A percentile compares a stretch with the other conserved stretches of the same genome.
Evolutionary conservation across 75 land plant species (phyloP).

Genomic region (Adiantum capillusveneris): DNA sequence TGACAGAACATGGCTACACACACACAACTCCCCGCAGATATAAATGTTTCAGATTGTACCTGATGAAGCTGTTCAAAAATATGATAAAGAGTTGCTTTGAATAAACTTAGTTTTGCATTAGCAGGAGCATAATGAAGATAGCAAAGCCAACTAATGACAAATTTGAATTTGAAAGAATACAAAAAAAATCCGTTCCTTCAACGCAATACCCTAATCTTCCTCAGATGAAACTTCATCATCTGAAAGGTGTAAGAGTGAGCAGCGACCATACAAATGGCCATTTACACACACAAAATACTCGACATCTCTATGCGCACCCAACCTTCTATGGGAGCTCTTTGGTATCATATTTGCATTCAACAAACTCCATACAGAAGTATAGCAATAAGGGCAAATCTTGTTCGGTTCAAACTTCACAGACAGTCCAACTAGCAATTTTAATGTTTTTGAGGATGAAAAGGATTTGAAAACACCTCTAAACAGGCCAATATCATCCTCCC

Average conservation of each 20-base stretch:
- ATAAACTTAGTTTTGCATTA: no score
- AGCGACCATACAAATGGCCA: slow-evolving; percentile 82
- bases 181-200: no score
- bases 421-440: slow-evolving; percentile 56
- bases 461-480: slow-evolving; percentile 80
- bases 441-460: slow-evolving; percentile 51
- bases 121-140: no score
- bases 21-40: no score
- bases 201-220: no score
- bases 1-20: no score
- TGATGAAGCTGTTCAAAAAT: no score
- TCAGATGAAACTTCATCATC: no score
- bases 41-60: no score
- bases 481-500: slow-evolving; percentile 80
- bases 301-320: slow-evolving; percentile 68
- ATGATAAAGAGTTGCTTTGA: no score
- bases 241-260: slow-evolving; percentile 74
- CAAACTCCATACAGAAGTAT: slow-evolving; percentile 79
- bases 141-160: no score
- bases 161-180: no score
- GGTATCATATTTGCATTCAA: slow-evolving; percentile 76
- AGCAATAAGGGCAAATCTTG: slow-evolving; percentile 80
- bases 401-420: slow-evolving; percentile 46
- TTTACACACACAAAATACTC: slow-evolving; percentile 93
- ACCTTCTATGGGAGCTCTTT: slow-evolving; percentile 53